Percentiles rank a stretch among this genome's conserved stretches.
Evolutionary conservation across 164 flowering plant species (phyloP).

Genomic region (Kingdonia uniflora): DNA sequence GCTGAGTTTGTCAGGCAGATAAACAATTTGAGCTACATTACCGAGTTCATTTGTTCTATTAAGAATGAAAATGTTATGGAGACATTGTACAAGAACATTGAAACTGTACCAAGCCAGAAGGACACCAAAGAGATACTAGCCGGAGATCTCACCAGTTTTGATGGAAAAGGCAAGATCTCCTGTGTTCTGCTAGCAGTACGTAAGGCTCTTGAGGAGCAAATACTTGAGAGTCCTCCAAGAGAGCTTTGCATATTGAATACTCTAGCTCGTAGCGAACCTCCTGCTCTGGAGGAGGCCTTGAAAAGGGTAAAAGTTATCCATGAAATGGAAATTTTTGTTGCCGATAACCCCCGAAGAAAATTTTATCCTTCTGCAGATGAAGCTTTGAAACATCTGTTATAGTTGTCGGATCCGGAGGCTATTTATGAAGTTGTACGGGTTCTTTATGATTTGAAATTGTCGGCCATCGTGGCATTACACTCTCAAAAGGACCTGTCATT

Average conservation of each 20-base stretch:
- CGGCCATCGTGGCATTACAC: slow-evolving; percentile 92
- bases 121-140: slow-evolving; percentile 16
- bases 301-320: slow-evolving; percentile 69
- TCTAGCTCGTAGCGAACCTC: slow-evolving; percentile 85
- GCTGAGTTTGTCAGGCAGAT: slow-evolving; percentile 82
- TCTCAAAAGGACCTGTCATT: slow-evolving; percentile 61
- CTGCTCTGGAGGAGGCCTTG: slow-evolving; percentile 83
- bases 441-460: slow-evolving; percentile 88
- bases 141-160: slow-evolving; percentile 11
- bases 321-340: slow-evolving; percentile 57
- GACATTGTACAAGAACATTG: slow-evolving; percentile 52
- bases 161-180: slow-evolving; percentile 44
- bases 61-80: slow-evolving; percentile 62
- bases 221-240: slow-evolving; percentile 66
- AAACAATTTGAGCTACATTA: slow-evolving; percentile 65
- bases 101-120: slow-evolving; percentile 20
- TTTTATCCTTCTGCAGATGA: slow-evolving; percentile 89
- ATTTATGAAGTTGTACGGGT: slow-evolving; percentile 92
- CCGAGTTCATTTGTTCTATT: slow-evolving; percentile 80
- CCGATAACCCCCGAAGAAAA: slow-evolving; percentile 28
- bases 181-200: slow-evolving; percentile 57
- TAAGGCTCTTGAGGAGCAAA: slow-evolving; percentile 68
- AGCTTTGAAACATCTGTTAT: slow-evolving; percentile 82
- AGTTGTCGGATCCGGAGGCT: slow-evolving; percentile 82
- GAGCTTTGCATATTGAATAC: slow-evolving; percentile 97